These are phyloP conservation scores for Limonium bicolor DNA, from an alignment of 148 eudicot species.

Conservation along the genomic window DNA sequence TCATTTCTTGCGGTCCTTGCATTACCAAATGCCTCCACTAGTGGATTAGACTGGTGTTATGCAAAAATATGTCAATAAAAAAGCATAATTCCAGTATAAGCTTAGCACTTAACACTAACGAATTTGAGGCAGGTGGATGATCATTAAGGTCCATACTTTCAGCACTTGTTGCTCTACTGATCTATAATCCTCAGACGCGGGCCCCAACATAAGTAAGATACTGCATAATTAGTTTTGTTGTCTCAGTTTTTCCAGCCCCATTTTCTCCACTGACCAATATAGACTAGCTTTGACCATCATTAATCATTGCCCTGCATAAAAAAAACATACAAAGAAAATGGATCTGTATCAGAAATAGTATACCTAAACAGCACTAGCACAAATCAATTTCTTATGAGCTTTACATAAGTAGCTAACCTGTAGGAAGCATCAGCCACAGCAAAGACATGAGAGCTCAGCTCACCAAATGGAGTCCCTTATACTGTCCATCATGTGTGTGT, in stretches of 20 bases:
- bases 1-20: conserved; percentile 95
- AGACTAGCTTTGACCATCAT: conserved; percentile 66
- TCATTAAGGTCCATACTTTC: conserved; percentile 37
- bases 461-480: conserved; percentile 96
- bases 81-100: background rate
- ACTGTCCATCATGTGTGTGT: conserved; percentile 98
- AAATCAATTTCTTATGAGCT: background rate
- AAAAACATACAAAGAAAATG: conserved; percentile 1
- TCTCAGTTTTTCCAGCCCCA: conserved; percentile 99
- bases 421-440: conserved; percentile 97
- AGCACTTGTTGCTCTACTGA: conserved; percentile 98
- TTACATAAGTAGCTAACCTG: conserved; percentile 57
- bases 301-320: conserved; percentile 74
- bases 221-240: conserved; percentile 94
- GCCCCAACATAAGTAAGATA: conserved; percentile 98
- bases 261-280: conserved; percentile 99
- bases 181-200: conserved; percentile 72
- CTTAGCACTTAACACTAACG: background rate
- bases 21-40: conserved; percentile 99
- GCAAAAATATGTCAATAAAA: conserved; percentile 1
- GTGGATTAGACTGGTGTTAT: conserved; percentile 74
- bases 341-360: background rate
- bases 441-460: conserved; percentile 97
- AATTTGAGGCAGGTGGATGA: background rate
- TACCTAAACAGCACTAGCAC: background rate